Conservation (phyloP, 768 basidiomycete genomes). For the Aureoboletus auriporus region DNA sequence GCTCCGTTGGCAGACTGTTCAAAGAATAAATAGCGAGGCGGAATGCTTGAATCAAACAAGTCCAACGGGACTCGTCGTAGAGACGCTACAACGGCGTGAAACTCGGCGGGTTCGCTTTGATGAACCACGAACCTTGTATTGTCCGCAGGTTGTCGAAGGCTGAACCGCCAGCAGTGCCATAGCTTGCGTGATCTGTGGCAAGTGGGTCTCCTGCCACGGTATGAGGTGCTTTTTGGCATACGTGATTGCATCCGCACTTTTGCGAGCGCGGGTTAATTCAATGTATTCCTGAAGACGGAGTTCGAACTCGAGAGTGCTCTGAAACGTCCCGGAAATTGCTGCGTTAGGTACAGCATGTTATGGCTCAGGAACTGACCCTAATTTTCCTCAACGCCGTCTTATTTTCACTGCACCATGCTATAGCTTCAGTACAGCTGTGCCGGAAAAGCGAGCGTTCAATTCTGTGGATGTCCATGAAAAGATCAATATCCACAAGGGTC, state of each 20-base stretch:
- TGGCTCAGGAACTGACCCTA: constrained; percentile 49
- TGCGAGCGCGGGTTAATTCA: constrained; percentile 72
- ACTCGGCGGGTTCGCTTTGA: constrained; percentile 1
- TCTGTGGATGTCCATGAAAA: constrained; percentile 84
- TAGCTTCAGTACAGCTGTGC: constrained; percentile 83
- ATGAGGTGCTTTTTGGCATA: constrained; percentile 81
- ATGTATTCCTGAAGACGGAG: constrained; percentile 95
- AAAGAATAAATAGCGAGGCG: constrained; percentile 82
- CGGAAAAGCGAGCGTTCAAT: constrained; percentile 77
- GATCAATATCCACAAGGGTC: constrained; percentile 86
- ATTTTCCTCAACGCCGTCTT: constrained; percentile 87
- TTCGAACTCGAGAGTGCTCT: constrained; percentile 96
- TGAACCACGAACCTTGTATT: constrained; percentile 66
- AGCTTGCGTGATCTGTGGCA: constrained; percentile 71
- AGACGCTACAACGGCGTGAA: constrained; percentile 52
- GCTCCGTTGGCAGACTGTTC: constrained; percentile 83
- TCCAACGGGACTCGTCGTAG: constrained; percentile 82
- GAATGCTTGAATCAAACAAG: constrained; percentile 68
- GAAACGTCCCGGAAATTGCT: constrained; percentile 18
- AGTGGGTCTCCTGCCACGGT: constrained; percentile 79
- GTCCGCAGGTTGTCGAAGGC: constrained; percentile 64
- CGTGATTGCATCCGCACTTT: constrained; percentile 71
- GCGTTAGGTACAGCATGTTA: constrained; percentile 6
- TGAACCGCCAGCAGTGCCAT: constrained; percentile 73
- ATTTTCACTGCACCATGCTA: constrained; percentile 97